Evolutionary conservation across 169 alveolate genomes (phyloP).

Genomic region (Amoebophrya sp.): DNA sequence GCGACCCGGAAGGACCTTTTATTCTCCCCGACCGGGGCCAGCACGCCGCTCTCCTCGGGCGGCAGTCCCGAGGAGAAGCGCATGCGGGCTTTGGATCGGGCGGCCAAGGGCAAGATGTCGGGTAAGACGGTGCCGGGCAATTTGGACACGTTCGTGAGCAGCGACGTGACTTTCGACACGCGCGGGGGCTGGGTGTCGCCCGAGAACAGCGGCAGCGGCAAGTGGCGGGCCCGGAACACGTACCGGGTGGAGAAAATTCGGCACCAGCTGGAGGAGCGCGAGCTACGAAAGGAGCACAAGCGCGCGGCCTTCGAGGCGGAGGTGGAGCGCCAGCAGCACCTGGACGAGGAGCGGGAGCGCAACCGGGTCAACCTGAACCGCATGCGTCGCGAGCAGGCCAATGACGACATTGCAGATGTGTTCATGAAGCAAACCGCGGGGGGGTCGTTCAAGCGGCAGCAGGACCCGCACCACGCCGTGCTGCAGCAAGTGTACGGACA

Average conservation of each 20-base stretch:
- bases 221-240: not conserved
- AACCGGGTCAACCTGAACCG: not conserved
- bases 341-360: not conserved
- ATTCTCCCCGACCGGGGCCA: no score
- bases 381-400: not conserved
- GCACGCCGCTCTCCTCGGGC: no score
- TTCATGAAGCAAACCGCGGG: not conserved
- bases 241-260: not conserved
- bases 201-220: not conserved
- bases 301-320: not conserved
- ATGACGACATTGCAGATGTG: not conserved
- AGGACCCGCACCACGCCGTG: no score
- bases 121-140: no score
- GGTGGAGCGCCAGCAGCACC: not conserved
- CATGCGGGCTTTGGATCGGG: no score
- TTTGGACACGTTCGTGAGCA: not conserved
- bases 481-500: no score
- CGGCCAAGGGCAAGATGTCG: no score
- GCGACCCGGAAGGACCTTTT: no score
- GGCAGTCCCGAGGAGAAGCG: no score
- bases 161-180: not conserved
- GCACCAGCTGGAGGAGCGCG: not conserved
- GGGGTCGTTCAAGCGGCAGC: not conserved
- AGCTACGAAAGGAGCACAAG: not conserved
- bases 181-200: not conserved